Percentiles rank a stretch among this genome's conserved stretches.
Conservation (phyloP, 306 rosid species). For the Oxytropis ochrocephala region DNA sequence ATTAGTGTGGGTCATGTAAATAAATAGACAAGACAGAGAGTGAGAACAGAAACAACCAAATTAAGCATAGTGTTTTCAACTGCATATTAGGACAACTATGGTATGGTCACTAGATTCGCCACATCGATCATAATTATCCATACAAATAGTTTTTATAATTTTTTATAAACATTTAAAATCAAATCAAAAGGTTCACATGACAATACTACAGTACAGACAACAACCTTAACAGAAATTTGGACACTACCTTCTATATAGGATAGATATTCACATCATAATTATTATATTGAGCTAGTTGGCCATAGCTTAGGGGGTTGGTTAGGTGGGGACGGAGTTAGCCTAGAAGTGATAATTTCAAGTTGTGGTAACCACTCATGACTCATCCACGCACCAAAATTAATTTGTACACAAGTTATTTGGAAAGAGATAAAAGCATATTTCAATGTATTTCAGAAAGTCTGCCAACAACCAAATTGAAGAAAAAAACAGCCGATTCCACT, state of each 20-base stretch:
- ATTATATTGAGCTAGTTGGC: background rate
- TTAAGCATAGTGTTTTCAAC: background rate
- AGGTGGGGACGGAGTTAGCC: background rate
- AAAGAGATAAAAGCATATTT: background rate
- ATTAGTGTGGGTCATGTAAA: background rate
- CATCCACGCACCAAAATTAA: background rate
- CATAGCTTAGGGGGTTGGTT: background rate
- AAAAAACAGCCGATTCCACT: background rate
- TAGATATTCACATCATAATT: background rate
- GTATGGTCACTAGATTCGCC: background rate
- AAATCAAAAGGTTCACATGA: constrained; percentile 8
- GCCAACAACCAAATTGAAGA: background rate
- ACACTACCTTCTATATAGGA: background rate
- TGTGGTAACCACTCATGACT: background rate
- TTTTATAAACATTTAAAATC: background rate
- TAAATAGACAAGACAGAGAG: background rate
- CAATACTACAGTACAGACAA: background rate
- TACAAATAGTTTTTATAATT: background rate
- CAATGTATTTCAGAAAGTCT: background rate
- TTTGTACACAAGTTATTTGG: background rate
- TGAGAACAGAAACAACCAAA: constrained; percentile 4
- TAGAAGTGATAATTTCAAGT: background rate
- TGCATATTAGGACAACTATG: background rate
- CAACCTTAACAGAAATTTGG: background rate
- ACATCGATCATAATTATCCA: background rate